phyloP scores from a whole-genome alignment of 257 asterid species.

The Solanum paucissectum region DNA sequence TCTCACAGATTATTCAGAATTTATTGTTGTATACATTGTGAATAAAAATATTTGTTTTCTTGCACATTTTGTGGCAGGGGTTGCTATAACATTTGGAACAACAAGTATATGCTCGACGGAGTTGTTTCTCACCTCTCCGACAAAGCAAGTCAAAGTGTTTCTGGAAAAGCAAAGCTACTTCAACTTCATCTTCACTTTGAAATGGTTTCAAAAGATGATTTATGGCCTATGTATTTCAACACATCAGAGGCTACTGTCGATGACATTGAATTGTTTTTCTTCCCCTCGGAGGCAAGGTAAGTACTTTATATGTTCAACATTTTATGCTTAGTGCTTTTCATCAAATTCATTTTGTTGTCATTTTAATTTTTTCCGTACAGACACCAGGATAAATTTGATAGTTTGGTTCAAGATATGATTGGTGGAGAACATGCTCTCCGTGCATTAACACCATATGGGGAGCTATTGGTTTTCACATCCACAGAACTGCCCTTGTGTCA shows the following conservation, averaged over 20 bases:
- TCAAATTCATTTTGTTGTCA: not conserved
- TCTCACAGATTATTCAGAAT: not conserved
- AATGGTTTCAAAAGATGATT: conserved; percentile 40
- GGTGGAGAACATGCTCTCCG: conserved; percentile 39
- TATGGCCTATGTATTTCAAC: conserved; percentile 60
- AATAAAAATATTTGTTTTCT: not conserved
- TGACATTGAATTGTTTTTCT: conserved; percentile 60
- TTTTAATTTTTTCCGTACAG: conserved; percentile 1
- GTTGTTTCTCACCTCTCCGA: conserved; percentile 42
- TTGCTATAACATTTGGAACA: conserved; percentile 23
- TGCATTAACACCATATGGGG: conserved; percentile 39
- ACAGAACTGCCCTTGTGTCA: conserved; percentile 38
- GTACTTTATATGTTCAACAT: not conserved
- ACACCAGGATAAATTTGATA: conserved; percentile 31
- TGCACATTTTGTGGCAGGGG: conserved; percentile 18
- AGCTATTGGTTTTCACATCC: conserved; percentile 69
- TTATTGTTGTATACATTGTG: not conserved
- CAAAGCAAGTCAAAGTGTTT: conserved; percentile 38
- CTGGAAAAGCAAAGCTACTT: conserved; percentile 25
- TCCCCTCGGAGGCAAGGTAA: conserved; percentile 42
- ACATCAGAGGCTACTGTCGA: conserved; percentile 27
- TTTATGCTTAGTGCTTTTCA: not conserved
- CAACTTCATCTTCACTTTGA: conserved; percentile 36
- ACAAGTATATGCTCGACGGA: conserved; percentile 18
- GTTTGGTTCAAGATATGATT: conserved; percentile 43